Evolutionary conservation across 352 stramenopile species (phyloP).

Genomic region (Globisporangium yorkense): DNA sequence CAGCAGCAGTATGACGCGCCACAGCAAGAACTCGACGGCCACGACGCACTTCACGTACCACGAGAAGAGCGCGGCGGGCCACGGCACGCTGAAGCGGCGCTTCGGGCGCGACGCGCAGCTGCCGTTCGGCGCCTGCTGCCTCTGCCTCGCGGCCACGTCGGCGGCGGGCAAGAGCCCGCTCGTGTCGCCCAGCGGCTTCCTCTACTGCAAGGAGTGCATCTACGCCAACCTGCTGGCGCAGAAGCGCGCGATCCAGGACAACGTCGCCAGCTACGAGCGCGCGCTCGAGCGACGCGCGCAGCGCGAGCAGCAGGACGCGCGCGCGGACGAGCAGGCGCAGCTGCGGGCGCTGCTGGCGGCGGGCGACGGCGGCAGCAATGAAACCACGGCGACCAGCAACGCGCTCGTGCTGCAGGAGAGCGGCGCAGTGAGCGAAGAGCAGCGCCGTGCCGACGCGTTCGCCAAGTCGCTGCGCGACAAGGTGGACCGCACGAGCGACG

Average conservation of each 20-base stretch:
- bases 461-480: constrained; percentile 62
- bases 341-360: constrained; percentile 51
- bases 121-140: constrained; percentile 66
- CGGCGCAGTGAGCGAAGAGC: constrained; percentile 1
- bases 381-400: background rate
- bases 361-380: constrained; percentile 14
- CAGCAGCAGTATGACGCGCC: constrained; percentile 48
- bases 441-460: background rate
- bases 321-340: constrained; percentile 44
- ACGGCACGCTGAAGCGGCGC: constrained; percentile 79
- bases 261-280: constrained; percentile 50
- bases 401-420: constrained; percentile 4
- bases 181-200: constrained; percentile 58
- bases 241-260: constrained; percentile 78
- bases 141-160: constrained; percentile 57
- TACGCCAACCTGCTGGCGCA: constrained; percentile 82
- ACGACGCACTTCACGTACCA: constrained; percentile 87
- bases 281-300: constrained; percentile 48
- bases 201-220: constrained; percentile 88
- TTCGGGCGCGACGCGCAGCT: constrained; percentile 80
- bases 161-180: constrained; percentile 50
- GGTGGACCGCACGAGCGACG: constrained; percentile 64
- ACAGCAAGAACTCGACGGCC: constrained; percentile 87
- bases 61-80: constrained; percentile 63
- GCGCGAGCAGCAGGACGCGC: constrained; percentile 35